Evolutionary conservation across 2,329 filamentous ascomycete species (phyloP), one percentile per base, ranked within the genome.

Genomic region (Talaromyces marneffei): DNA sequence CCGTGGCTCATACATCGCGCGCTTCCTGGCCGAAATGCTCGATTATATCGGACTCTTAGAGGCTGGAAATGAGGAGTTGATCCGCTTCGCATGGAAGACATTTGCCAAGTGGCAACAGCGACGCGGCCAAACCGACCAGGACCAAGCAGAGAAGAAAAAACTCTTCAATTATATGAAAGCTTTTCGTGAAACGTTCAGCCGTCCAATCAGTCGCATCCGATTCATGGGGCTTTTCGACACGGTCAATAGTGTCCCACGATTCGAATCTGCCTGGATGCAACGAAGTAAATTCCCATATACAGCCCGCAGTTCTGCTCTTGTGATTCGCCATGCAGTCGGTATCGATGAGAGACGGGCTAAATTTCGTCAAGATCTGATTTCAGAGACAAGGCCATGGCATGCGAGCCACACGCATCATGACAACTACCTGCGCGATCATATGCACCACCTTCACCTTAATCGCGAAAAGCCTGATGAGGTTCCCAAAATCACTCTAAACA

Each of bases 51-150:
- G 91, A 1, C 79, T 95, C 0, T 79, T 95, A 14, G 88, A 87
- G 12, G 87, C 89, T 57, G 90, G 91, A 10, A 95, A 95, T 67
- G 89, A 95, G 69, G 91, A 94, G 66, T 88, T 94, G 86, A 86
- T 91, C 57, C 81, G 83, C 3, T 95, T 95, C 71, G 90, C 89
- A 0, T 94, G 90, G 90, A 92, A 77, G 65, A 76, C 74, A 5
- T 77, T 78, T 52, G 70, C 74, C 42, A 76, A 76, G 52, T 78
- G 75, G 75, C 73, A 77, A 64, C 72, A 74, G 63, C 70, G 75
- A 8, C 63, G 68, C 4, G 65, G 66, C 4, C 69, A 67, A 42
- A 66, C 65, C 0, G 67, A 71, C 14, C 67, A 72, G n/a, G 70
- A 73, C 7, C 65, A 65, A 18, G 59, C 65, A 52, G 67, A 73